A percentile compares a stretch with the other conserved stretches of the same genome.
phyloP scores from a whole-genome alignment of 805 yeast genomes.

The Saccharomycopsis sp. region DNA sequence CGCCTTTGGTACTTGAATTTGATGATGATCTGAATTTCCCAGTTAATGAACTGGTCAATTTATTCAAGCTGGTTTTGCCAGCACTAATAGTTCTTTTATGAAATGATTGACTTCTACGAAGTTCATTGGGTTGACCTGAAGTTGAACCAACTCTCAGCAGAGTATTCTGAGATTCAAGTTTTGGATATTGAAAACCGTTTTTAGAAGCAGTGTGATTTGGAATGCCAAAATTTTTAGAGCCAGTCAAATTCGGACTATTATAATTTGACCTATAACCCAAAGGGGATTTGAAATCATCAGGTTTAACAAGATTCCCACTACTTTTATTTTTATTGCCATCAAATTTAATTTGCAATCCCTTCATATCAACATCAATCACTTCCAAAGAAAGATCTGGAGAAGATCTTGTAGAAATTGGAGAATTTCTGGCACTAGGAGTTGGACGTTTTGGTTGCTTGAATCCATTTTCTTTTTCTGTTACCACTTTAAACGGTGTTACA shows the following conservation, averaged over 20 bases:
- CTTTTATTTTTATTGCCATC: constrained; percentile 1
- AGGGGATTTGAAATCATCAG: background rate
- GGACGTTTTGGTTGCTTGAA: background rate
- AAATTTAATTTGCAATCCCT: constrained; percentile 9
- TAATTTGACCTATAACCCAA: background rate
- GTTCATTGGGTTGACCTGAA: too few relatives aligned
- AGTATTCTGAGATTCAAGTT: too few relatives aligned
- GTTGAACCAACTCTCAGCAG: too few relatives aligned
- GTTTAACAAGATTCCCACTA: background rate
- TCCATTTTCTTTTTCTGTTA: background rate
- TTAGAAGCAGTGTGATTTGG: background rate
- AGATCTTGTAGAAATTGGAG: background rate
- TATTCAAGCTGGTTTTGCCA: constrained; percentile 13
- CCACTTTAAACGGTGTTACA: background rate
- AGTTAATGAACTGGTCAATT: constrained; percentile 15
- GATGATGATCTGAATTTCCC: constrained; percentile 16
- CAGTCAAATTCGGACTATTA: background rate
- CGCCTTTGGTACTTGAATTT: too few relatives aligned
- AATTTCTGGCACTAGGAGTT: background rate
- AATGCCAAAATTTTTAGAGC: background rate
- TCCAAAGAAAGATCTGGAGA: constrained; percentile 9
- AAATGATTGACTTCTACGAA: constrained; percentile 10
- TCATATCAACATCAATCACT: constrained; percentile 17
- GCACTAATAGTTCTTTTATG: constrained; percentile 17
- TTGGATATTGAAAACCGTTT: background rate